Evolutionary conservation across 495 filamentous ascomycete species (phyloP), one percentile per base, ranked within the genome.

Genomic region (Talaromyces proteolyticus): DNA sequence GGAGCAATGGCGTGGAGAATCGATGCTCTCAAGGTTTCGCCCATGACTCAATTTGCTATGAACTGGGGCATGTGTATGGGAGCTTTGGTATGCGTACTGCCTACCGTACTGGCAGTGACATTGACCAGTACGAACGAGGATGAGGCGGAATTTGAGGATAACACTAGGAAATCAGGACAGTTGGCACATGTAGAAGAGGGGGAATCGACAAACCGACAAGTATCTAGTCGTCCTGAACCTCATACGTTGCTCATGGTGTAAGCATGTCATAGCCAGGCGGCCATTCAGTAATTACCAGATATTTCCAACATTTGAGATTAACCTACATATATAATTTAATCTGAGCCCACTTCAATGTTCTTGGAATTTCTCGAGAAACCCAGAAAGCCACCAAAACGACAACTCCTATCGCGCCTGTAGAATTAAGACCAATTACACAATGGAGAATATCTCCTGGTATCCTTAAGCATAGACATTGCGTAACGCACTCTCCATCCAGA

Each of bases 1-100:
- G 81, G 84, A 14, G 88, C 88, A 6, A 80, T 95, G 55, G 85
- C 85, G 42, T 95, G 84, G 85, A 76, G 85, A 6, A 63, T 89
- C 49, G 89, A 95, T 53, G 81, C 81, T 4, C 45, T 79, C 24
- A 69, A 74, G 23, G 75, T 73, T 29, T 72, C 82, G 2, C 90
- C 80, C 56, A 77, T 82, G 64, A 71, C 63, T 11, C 69, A 74
- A 37, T 68, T 74, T 54, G 69, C 67, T 12, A 72, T 72, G 44
- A 69, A 81, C 70, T 90, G 85, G 84, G 87, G 69, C 46, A 65
- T 92, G 10, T 77, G 87, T 18, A 79, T 72, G 36, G 82, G 75
- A 11, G 75, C 80, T 6, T 70, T 95, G 37, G 50, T 92, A 29
- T 57, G 87, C 46, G 89, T 85, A 4, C 74, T 82, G 1, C 89